Evolutionary conservation across 1,284 basidiomycete genomes (phyloP).

Genomic region (Xanthoconium separans): DNA sequence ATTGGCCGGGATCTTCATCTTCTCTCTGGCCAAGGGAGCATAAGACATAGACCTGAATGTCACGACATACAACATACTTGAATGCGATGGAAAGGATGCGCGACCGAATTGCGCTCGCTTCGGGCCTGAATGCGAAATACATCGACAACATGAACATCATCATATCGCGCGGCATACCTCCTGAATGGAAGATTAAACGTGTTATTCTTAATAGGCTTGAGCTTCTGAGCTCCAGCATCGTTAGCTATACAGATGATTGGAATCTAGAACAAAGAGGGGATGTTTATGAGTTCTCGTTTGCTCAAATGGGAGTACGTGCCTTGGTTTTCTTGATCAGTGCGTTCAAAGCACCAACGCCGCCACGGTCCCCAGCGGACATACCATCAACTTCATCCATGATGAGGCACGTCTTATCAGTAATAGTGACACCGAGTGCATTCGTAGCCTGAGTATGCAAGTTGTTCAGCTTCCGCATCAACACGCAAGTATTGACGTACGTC

Average conservation of each 20-base stretch:
- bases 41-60: not conserved
- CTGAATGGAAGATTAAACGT: constrained; percentile 79
- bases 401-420: constrained; percentile 82
- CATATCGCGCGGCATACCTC: constrained; percentile 47
- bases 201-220: constrained; percentile 81
- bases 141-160: not conserved
- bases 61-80: constrained; percentile 55
- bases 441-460: constrained; percentile 43
- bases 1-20: constrained; percentile 86
- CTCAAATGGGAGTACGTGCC: constrained; percentile 39
- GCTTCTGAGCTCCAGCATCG: constrained; percentile 82
- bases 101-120: constrained; percentile 73
- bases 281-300: not conserved
- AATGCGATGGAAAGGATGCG: constrained; percentile 86
- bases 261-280: constrained; percentile 49
- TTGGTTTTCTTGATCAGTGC: constrained; percentile 92
- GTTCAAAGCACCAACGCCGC: constrained; percentile 93
- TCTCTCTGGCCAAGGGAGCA: constrained; percentile 59
- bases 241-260: constrained; percentile 99
- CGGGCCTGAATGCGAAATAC: constrained; percentile 55
- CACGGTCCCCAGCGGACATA: constrained; percentile 97
- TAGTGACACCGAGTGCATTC: constrained; percentile 65
- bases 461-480: not conserved
- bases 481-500: constrained; percentile 37
- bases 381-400: constrained; percentile 99